Evolutionary conservation across 2,329 filamentous ascomycete species (phyloP), one percentile per base, ranked within the genome.

Genomic region (Scedosporium dehoogii): DNA sequence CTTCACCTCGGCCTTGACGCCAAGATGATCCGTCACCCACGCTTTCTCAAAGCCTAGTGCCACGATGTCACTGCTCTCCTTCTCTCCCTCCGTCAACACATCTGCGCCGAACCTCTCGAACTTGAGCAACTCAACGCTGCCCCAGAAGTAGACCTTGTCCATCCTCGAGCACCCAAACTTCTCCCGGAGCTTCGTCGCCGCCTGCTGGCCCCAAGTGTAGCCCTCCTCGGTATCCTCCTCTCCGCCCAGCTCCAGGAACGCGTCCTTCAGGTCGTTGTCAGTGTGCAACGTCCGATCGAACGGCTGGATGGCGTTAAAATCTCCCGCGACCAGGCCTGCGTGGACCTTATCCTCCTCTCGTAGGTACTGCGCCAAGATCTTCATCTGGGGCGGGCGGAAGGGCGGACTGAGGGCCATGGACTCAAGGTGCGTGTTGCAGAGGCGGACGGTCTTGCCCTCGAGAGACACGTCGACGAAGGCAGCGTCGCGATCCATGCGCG

Each of bases 161-260:
- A 84, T 81, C 5, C 83, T 72, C 41, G 73, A 76, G 61, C 75
- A 78, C 0, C 81, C 81, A 69, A 79, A 84, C 62, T 67, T 71
- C 46, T 77, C 69, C 25, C 77, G 72, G 60, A 76, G 65, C 57
- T 64, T 68, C 2, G 73, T 71, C 2, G 74, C 67, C 2, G 75
- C 77, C 71, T 85, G 82, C 65, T 84, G 78, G 0, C 83, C 83
- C 83, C 83, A 85, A 0, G 83, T 85, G 66, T 78, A 82, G 0
- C 81, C 81, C 9, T 77, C 74, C 2, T 79, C 76, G n/a, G 71
- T 74, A 51, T 78, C 78, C 63, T 84, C 82, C 44, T 71, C 60
- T 0, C 81, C 81, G 0, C 81, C 81, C 3, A 76, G 73, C 62
- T 77, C 75, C 2, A 85, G 73, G 65, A 79, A 85, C 0, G 80